Conservation (phyloP, 2,329 filamentous ascomycete species). For the Thelonectria blattea region DNA sequence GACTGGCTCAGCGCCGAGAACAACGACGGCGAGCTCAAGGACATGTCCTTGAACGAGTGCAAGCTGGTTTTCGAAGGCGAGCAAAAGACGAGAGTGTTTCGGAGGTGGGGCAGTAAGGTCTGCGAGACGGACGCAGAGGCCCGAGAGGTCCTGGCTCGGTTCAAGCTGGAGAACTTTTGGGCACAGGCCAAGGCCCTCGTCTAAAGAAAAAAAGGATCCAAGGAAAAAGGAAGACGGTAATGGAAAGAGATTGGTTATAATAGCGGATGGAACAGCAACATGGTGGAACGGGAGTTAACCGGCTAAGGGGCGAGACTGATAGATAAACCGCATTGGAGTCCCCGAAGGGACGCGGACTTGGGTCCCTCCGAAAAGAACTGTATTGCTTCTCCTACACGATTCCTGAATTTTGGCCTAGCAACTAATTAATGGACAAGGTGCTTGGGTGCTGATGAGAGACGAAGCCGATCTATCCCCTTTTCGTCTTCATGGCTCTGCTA, state of each 20-base stretch:
- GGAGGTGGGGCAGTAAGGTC: constrained; percentile 87
- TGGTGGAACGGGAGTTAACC: not conserved
- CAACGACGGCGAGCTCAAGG: constrained; percentile 78
- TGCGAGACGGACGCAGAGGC: constrained; percentile 93
- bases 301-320: not conserved
- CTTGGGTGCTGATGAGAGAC: no score
- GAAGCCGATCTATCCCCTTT: no score
- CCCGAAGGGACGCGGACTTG: not conserved
- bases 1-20: constrained; percentile 83
- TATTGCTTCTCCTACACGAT: no score
- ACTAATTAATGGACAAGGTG: not conserved
- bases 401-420: no score
- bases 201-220: constrained; percentile 20
- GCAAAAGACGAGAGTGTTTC: constrained; percentile 78
- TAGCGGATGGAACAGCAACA: not conserved
- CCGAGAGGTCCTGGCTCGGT: constrained; percentile 76
- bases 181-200: constrained; percentile 74
- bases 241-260: not conserved
- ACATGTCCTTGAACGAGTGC: constrained; percentile 83
- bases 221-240: not conserved
- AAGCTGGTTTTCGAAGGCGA: constrained; percentile 90
- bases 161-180: constrained; percentile 97
- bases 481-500: no score
- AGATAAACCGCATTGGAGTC: not conserved
- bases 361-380: no score